Percentiles rank a stretch among this genome's conserved stretches.
Evolutionary conservation across 257 asterid genomes (phyloP).

Genomic region (Gardenia jasminoides): DNA sequence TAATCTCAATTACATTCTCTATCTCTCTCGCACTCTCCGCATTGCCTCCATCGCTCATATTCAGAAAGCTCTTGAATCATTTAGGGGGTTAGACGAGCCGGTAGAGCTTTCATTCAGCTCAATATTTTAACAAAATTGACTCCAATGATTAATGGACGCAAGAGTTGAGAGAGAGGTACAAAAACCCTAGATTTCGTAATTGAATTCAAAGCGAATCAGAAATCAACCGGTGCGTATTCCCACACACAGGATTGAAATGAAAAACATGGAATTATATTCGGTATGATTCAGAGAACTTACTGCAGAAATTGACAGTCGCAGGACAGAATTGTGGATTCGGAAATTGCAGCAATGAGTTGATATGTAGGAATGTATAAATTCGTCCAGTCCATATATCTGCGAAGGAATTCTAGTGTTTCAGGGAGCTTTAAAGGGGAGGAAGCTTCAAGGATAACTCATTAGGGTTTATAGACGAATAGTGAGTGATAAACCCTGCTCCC

Average conservation of each 20-base stretch:
- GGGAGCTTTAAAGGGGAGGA: background rate
- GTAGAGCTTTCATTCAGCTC: constrained; percentile 15
- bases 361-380: background rate
- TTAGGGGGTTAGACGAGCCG: constrained; percentile 28
- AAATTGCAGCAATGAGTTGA: background rate
- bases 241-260: background rate
- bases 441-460: background rate
- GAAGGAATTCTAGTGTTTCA: constrained; percentile 2
- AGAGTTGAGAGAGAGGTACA: background rate
- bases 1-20: constrained; percentile 23
- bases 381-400: background rate
- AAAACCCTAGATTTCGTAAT: constrained; percentile 22
- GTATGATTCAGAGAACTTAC: constrained; percentile 24
- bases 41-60: constrained; percentile 87
- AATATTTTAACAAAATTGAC: background rate
- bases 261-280: background rate
- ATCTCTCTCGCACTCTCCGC: constrained; percentile 56
- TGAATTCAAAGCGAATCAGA: constrained; percentile 1
- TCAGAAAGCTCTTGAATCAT: constrained; percentile 62
- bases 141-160: background rate
- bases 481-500: constrained; percentile 16
- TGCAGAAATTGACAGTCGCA: background rate
- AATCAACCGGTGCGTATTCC: background rate
- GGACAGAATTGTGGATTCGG: background rate
- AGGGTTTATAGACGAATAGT: constrained; percentile 17